Conservation (phyloP, 352 stramenopile species). For the Phytopythium ostracodes region DNA sequence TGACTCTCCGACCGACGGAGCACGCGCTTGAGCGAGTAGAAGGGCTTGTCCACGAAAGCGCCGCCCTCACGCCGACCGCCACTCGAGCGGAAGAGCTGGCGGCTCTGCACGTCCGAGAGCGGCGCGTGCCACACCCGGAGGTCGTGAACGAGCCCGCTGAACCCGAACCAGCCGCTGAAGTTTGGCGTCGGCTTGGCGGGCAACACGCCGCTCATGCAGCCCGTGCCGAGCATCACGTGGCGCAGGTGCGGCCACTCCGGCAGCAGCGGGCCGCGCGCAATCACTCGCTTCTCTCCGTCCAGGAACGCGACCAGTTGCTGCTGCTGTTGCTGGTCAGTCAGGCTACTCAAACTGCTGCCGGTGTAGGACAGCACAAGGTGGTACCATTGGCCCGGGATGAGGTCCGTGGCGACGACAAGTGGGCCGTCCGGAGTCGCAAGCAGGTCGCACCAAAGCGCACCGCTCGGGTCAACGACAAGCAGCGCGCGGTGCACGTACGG, state of each 20-base stretch:
- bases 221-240: constrained; percentile 54
- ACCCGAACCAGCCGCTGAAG: constrained; percentile 69
- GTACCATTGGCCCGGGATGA: constrained; percentile 60
- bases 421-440: constrained; percentile 26
- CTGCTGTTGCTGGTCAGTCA: constrained; percentile 6
- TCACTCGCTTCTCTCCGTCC: constrained; percentile 50
- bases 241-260: constrained; percentile 42
- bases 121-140: constrained; percentile 47
- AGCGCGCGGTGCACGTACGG: constrained; percentile 58
- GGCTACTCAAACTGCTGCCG: background rate
- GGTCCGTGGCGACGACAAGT: constrained; percentile 42
- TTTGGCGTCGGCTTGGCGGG: constrained; percentile 49
- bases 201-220: constrained; percentile 52
- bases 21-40: constrained; percentile 48
- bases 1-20: constrained; percentile 7
- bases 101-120: constrained; percentile 41
- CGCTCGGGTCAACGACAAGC: constrained; percentile 52
- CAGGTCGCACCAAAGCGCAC: constrained; percentile 56
- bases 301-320: constrained; percentile 44
- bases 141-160: constrained; percentile 62
- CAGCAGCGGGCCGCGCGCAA: constrained; percentile 31
- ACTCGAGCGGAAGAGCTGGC: constrained; percentile 47
- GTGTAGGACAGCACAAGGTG: constrained; percentile 59
- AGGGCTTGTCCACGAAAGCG: constrained; percentile 47
- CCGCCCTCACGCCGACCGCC: constrained; percentile 15